Conservation (phyloP, 305 asterid species). For the Fraxinus velutina region DNA sequence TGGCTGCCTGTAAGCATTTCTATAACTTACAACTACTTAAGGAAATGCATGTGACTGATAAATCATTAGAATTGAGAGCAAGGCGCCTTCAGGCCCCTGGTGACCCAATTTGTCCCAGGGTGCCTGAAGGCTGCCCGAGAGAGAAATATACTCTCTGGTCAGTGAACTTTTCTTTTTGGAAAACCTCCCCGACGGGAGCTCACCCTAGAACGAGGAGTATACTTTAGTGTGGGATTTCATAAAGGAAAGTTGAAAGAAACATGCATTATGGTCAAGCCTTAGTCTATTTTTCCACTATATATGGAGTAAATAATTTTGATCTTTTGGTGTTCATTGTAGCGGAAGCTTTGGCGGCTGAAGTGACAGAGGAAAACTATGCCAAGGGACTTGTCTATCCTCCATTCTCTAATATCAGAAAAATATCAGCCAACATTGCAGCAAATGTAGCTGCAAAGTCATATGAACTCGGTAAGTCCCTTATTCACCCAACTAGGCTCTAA, state of each 20-base stretch:
- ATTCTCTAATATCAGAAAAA: constrained; percentile 67
- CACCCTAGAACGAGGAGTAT: background rate
- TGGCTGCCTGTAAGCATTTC: constrained; percentile 77
- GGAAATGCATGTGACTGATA: background rate
- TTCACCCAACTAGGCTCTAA: background rate
- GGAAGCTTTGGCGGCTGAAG: constrained; percentile 73
- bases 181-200: background rate
- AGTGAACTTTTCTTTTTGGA: background rate
- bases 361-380: constrained; percentile 55
- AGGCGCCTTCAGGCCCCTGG: background rate
- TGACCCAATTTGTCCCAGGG: background rate
- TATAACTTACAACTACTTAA: background rate
- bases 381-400: constrained; percentile 86
- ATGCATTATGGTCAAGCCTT: background rate
- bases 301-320: background rate
- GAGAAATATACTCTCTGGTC: background rate
- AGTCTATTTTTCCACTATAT: background rate
- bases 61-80: background rate
- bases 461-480: constrained; percentile 64
- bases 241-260: background rate
- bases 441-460: constrained; percentile 80
- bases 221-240: background rate
- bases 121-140: background rate
- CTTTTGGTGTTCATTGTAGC: constrained; percentile 40
- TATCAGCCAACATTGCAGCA: constrained; percentile 88